Conservation (phyloP, 305 asterid genomes). For the Fraxinus velutina region DNA sequence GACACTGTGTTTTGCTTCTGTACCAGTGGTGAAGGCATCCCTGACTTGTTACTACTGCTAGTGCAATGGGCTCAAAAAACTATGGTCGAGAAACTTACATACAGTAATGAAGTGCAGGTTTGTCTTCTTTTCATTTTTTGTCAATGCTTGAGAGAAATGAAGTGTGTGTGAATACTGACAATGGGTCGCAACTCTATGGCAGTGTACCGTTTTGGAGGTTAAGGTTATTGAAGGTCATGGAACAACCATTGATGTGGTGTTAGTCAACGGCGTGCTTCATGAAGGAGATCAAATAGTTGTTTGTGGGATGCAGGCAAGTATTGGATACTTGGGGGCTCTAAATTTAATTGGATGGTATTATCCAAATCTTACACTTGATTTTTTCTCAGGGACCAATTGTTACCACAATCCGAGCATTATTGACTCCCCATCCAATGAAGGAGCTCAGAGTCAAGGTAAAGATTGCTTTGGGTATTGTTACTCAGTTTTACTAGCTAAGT, state of each 20-base stretch:
- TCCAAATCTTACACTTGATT: slow-evolving; percentile 14
- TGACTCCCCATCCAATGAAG: slow-evolving; percentile 99
- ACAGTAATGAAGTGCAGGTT: slow-evolving; percentile 75
- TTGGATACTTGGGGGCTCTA: slow-evolving; percentile 6
- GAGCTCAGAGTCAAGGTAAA: slow-evolving; percentile 97
- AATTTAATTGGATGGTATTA: not conserved
- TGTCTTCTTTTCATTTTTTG: slow-evolving; percentile 27
- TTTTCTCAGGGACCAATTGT: slow-evolving; percentile 73
- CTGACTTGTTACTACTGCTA: slow-evolving; percentile 71
- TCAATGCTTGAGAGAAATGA: slow-evolving; percentile 19
- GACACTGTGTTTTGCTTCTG: slow-evolving; percentile 21
- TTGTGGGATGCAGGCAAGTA: slow-evolving; percentile 85
- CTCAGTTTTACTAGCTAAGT: not conserved
- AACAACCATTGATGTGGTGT: slow-evolving; percentile 87
- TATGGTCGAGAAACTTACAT: slow-evolving; percentile 81
- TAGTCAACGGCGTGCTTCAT: slow-evolving; percentile 94
- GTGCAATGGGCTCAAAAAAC: slow-evolving; percentile 94
- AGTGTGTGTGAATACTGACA: slow-evolving; percentile 6
- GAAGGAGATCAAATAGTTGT: slow-evolving; percentile 98
- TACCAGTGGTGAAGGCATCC: slow-evolving; percentile 92
- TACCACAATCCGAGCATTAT: slow-evolving; percentile 78
- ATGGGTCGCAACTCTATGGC: slow-evolving; percentile 26
- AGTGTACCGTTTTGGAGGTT: slow-evolving; percentile 99
- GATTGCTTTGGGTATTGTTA: not conserved
- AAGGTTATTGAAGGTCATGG: slow-evolving; percentile 97